A percentile compares a stretch with the other conserved stretches of the same genome.
phyloP scores from a whole-genome alignment of 129 eudicot genomes.

The Flaveria ramosissima region DNA sequence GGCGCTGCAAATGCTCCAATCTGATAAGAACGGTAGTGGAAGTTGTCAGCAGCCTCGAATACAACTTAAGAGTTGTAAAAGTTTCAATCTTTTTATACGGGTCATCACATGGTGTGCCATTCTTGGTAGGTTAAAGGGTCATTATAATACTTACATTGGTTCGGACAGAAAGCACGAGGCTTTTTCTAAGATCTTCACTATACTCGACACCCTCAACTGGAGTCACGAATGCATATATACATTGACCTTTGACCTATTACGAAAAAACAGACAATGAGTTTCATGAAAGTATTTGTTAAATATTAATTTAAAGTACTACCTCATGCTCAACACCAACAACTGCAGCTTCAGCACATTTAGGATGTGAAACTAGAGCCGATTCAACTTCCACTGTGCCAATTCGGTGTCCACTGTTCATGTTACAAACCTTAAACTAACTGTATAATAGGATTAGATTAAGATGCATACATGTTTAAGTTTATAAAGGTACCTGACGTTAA shows the following conservation, averaged over 20 bases:
- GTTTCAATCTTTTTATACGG: not conserved
- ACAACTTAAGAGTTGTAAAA: not conserved
- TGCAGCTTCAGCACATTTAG: slow-evolving; percentile 97
- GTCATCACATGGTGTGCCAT: not conserved
- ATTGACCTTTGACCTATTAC: slow-evolving; percentile 85
- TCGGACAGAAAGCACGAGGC: slow-evolving; percentile 70
- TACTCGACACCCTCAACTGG: slow-evolving; percentile 80
- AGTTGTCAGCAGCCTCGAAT: not conserved
- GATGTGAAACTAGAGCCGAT: slow-evolving; percentile 96
- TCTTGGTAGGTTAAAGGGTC: not conserved
- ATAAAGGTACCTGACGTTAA: slow-evolving; percentile 73
- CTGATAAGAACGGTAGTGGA: slow-evolving; percentile 33
- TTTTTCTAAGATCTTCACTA: slow-evolving; percentile 90
- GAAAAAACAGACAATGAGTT: slow-evolving; percentile 8
- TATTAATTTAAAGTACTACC: slow-evolving; percentile 27
- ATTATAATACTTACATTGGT: slow-evolving; percentile 52
- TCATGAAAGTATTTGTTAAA: no score
- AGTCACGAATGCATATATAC: slow-evolving; percentile 95
- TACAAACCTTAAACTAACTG: slow-evolving; percentile 10
- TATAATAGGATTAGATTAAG: no score
- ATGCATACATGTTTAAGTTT: not conserved
- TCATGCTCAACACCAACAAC: slow-evolving; percentile 99
- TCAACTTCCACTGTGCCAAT: slow-evolving; percentile 99
- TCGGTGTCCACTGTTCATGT: slow-evolving; percentile 80
- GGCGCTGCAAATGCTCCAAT: slow-evolving; percentile 99